A percentile compares a stretch with the other conserved stretches of the same genome.
These are phyloP conservation scores for Epichloe festucae DNA, from an alignment of 2,329 filamentous ascomycete species.

Conservation along the genomic window DNA sequence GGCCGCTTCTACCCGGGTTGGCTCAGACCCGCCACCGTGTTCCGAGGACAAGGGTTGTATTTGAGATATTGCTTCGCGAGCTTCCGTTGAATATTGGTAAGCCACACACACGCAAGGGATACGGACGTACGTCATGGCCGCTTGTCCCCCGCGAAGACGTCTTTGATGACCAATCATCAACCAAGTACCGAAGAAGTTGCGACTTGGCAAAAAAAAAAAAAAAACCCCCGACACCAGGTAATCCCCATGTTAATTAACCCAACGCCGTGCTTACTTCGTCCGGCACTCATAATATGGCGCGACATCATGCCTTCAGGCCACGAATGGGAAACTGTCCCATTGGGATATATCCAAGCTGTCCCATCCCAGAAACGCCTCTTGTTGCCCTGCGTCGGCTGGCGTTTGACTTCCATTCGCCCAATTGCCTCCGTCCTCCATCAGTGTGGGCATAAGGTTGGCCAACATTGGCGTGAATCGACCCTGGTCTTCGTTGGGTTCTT, in stretches of 20 bases:
- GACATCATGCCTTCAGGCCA: not conserved
- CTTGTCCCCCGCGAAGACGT: not conserved
- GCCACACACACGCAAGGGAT: too few relatives aligned
- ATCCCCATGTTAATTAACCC: not conserved
- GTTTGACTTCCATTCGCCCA: conserved; percentile 5
- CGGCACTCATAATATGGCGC: not conserved
- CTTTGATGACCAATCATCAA: too few relatives aligned
- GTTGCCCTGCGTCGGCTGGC: conserved; percentile 4
- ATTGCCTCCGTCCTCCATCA: conserved; percentile 3
- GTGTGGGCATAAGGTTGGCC: not conserved
- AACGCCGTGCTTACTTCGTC: not conserved
- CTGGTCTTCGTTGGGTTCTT: not conserved
- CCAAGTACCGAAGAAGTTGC: too few relatives aligned
- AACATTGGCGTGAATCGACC: not conserved
- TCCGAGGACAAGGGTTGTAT: too few relatives aligned
- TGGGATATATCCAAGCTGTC: conserved; percentile 18
- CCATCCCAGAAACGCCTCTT: conserved; percentile 14
- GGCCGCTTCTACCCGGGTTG: not conserved
- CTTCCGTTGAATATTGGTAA: too few relatives aligned
- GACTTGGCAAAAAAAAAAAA: too few relatives aligned
- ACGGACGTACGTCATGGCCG: too few relatives aligned
- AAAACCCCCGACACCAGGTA: too few relatives aligned
- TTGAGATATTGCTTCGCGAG: too few relatives aligned
- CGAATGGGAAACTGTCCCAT: conserved; percentile 20
- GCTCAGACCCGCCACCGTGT: too few relatives aligned